These are phyloP conservation scores for Peronospora farinosa DNA, from an alignment of 352 stramenopile genomes.

Conservation along the genomic window DNA sequence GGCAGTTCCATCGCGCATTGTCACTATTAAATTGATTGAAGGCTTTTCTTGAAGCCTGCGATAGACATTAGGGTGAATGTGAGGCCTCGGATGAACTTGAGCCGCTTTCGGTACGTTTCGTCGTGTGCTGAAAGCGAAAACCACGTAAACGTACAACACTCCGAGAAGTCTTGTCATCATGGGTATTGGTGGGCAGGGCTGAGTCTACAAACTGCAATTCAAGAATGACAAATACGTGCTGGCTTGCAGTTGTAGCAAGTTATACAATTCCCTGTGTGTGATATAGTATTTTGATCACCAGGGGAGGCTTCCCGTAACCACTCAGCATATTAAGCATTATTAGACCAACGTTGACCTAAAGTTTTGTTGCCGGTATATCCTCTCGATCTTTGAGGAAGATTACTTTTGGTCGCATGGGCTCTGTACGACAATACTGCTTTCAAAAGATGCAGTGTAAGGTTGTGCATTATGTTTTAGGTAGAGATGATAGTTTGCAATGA, in stretches of 20 bases:
- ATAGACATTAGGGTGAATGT: constrained; percentile 25
- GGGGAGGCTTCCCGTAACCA: no score
- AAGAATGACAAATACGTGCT: neutral
- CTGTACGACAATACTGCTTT: no score
- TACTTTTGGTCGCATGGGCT: no score
- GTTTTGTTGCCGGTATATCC: no score
- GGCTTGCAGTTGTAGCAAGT: neutral
- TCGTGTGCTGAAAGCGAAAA: neutral
- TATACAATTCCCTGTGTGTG: neutral
- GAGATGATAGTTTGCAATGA: no score
- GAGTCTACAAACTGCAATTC: neutral
- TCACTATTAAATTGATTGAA: constrained; percentile 31
- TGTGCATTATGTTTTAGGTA: no score
- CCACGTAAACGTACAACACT: neutral
- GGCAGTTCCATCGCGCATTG: constrained; percentile 18
- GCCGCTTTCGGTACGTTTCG: neutral
- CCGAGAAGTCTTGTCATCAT: neutral
- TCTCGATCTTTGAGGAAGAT: no score
- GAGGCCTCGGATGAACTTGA: constrained; percentile 1
- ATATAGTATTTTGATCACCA: neutral
- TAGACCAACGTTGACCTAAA: neutral
- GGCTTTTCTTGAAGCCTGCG: constrained; percentile 15
- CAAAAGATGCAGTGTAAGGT: no score
- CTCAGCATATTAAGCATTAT: neutral
- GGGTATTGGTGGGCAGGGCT: neutral